phyloP scores from a whole-genome alignment of 306 rosid species.

The Senna siamea region DNA sequence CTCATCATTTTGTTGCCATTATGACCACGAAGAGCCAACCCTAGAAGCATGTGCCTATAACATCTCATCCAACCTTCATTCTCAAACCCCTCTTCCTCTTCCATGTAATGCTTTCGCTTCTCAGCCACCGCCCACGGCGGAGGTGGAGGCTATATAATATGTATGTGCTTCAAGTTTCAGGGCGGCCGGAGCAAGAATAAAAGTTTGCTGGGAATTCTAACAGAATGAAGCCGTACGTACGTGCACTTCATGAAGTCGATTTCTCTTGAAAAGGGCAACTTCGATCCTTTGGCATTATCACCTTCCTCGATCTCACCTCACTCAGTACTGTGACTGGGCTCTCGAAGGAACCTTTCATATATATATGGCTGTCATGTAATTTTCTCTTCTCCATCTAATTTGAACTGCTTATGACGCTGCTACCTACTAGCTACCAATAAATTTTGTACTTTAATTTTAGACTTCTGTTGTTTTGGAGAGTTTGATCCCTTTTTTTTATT shows the following conservation, averaged over 20 bases:
- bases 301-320: slow-evolving; percentile 44
- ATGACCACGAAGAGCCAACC: slow-evolving; percentile 53
- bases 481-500: no score
- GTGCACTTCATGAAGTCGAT: no score
- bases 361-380: slow-evolving; percentile 19
- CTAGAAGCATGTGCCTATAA: slow-evolving; percentile 46
- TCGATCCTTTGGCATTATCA: slow-evolving; percentile 93
- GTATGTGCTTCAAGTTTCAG: slow-evolving; percentile 8
- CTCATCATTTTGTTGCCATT: slow-evolving; percentile 58
- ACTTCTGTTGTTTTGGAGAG: no score
- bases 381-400: slow-evolving; percentile 4
- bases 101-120: slow-evolving; percentile 39
- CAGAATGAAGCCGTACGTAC: no score
- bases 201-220: background rate
- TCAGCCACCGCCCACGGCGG: slow-evolving; percentile 43
- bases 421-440: no score
- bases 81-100: slow-evolving; percentile 63
- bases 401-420: no score
- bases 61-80: slow-evolving; percentile 49
- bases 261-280: no score
- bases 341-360: slow-evolving; percentile 32
- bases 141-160: slow-evolving; percentile 33
- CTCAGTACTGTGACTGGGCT: no score
- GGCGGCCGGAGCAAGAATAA: slow-evolving; percentile 29
- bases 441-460: no score